Evolutionary conservation across 1,139 yeast species (phyloP), one percentile per base, ranked within the genome.

Genomic region (Debaryomycetaceae sp.): DNA sequence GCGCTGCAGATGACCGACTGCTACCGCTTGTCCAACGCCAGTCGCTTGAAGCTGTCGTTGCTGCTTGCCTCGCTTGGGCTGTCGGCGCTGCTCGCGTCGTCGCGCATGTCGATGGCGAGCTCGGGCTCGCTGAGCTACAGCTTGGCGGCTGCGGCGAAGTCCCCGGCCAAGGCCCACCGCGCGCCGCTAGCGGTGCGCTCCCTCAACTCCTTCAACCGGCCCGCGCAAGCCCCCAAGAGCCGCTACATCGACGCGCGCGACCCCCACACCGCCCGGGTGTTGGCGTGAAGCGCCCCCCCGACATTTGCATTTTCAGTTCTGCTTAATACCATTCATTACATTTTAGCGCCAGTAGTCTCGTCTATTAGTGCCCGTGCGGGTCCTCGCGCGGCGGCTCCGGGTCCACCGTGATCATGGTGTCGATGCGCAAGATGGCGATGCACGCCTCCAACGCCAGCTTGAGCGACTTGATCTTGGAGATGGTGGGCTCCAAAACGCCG

Each of bases 361-460:
- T 26, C 11, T 8, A 5, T 27, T 56, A 68, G 57, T 81, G 89
- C 36, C 57, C 84, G 51, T 82, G 91, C 31, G 93, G 95, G 49
- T 83, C 93, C 61, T 89, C 95, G 66, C 78, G 78, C 42, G 85
- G 85, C 41, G 88, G 94, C 51, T 91, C 98, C 18, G 98, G 98
- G 46, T 89, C 93, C 38, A 93, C 96, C 34, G 88, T 84, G 53
- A 93, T 91, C 95, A 91, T 88, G 35, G 98, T 93, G 59, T 93
- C 99, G 51, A 93, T 93, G 71, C 99, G 82, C 49, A 93, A 73
- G 44, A 93, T 91, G 25, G 98, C 95, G 57, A 93, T 81, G 62
- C 98, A 91, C 3, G 99, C 99, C 65, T 93, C 99, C 46, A 93
- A 76, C 10, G 98, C 97, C 37, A 93, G 81, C 62, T 93, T 89